phyloP scores from a whole-genome alignment of 345 rosid species.

The Aquilaria sinensis region DNA sequence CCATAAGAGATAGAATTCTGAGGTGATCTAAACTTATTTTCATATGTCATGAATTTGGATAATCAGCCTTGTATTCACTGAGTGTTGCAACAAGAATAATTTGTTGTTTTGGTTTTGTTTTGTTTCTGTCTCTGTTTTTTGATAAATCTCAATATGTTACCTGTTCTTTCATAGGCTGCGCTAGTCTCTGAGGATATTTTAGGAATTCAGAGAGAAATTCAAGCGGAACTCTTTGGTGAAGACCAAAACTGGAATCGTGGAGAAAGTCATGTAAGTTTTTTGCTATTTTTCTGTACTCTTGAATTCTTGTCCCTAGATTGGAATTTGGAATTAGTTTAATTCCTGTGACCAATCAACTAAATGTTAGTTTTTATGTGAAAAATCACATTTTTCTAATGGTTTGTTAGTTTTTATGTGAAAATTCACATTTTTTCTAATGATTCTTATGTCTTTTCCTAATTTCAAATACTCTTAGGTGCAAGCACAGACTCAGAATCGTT shows the following conservation, averaged over 20 bases:
- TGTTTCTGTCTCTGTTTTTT: not conserved
- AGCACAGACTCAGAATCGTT: conserved; percentile 34
- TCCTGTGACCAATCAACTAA: no score
- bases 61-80: no score
- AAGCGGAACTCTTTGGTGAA: conserved; percentile 53
- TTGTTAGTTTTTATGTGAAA: no score
- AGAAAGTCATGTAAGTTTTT: conserved; percentile 47
- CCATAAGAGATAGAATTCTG: no score
- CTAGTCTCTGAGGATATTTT: conserved; percentile 52
- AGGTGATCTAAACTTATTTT: no score
- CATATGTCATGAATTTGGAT: no score
- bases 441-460: not conserved
- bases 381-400: no score
- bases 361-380: no score
- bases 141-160: not conserved
- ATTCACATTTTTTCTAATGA: no score
- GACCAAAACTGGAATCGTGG: conserved; percentile 57
- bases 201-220: conserved; percentile 56
- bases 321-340: no score
- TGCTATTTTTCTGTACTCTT: not conserved
- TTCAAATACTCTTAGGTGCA: conserved; percentile 20
- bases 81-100: no score
- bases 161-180: conserved; percentile 21
- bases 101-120: not conserved
- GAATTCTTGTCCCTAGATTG: no score